phyloP scores from a whole-genome alignment of 2,329 filamentous ascomycete genomes.

The Penicillium sp. region DNA sequence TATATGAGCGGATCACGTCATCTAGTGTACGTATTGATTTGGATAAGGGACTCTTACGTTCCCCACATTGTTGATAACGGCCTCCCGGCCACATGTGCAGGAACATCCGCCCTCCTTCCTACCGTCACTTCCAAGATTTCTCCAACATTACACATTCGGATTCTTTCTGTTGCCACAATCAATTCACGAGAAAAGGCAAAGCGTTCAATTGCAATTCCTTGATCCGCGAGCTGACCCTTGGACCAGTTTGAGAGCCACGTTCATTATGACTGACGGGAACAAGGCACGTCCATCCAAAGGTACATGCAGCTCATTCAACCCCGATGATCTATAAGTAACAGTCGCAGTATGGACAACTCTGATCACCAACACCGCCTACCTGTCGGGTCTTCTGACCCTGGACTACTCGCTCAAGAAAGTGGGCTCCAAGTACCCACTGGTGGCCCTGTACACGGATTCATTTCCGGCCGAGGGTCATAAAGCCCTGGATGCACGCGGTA shows the following conservation, averaged over 20 bases:
- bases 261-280: not conserved
- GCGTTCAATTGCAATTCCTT: not conserved
- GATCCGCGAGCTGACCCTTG: not conserved
- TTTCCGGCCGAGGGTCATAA: conserved; percentile 69
- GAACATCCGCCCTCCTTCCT: not conserved
- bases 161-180: no score
- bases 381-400: conserved; percentile 79
- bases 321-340: not conserved
- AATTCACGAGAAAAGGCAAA: not conserved
- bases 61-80: not conserved
- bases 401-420: conserved; percentile 70
- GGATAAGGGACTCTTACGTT: not conserved
- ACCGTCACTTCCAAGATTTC: not conserved
- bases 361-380: conserved; percentile 81
- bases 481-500: conserved; percentile 68
- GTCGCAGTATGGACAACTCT: conserved; percentile 77
- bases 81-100: no score
- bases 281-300: not conserved
- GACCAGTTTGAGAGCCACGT: not conserved
- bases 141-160: no score
- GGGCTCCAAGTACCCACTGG: conserved; percentile 70
- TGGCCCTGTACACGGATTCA: conserved; percentile 79
- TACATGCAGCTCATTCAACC: not conserved
- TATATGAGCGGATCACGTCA: not conserved
- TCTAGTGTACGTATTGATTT: not conserved